These are phyloP conservation scores for Escallonia rubra DNA, from an alignment of 129 eudicot species.

Conservation along the genomic window DNA sequence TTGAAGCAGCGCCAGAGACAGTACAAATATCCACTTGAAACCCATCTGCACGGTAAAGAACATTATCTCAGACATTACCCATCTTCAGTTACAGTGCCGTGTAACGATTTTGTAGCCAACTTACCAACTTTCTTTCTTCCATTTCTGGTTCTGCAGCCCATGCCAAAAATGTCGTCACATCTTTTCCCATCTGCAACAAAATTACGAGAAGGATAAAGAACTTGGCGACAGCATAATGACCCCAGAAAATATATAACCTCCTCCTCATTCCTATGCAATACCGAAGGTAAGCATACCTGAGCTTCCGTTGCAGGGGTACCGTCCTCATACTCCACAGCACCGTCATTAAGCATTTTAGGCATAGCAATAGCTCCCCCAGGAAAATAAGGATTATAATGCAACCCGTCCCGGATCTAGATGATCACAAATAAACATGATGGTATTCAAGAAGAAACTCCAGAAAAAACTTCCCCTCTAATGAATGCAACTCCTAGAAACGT, in stretches of 20 bases:
- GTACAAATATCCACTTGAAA: constrained; percentile 78
- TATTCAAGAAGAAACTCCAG: too few relatives aligned
- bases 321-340: constrained; percentile 85
- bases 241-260: not conserved
- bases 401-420: constrained; percentile 68
- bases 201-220: not conserved
- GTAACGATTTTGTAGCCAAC: not conserved
- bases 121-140: constrained; percentile 87
- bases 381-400: constrained; percentile 79
- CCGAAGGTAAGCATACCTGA: constrained; percentile 33
- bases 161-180: constrained; percentile 58
- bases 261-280: not conserved
- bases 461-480: too few relatives aligned
- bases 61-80: not conserved
- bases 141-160: constrained; percentile 96
- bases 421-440: not conserved
- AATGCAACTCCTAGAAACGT: too few relatives aligned
- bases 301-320: constrained; percentile 88
- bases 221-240: not conserved
- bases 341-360: constrained; percentile 88
- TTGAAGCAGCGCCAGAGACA: constrained; percentile 65
- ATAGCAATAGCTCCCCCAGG: constrained; percentile 94
- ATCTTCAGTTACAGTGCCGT: not conserved
- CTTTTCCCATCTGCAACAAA: constrained; percentile 73
- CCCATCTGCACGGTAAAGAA: constrained; percentile 55